Percentiles rank a stretch among this genome's conserved stretches.
Evolutionary conservation across 805 yeast species (phyloP).

Genomic region (Komagataella kurtzmanii): DNA sequence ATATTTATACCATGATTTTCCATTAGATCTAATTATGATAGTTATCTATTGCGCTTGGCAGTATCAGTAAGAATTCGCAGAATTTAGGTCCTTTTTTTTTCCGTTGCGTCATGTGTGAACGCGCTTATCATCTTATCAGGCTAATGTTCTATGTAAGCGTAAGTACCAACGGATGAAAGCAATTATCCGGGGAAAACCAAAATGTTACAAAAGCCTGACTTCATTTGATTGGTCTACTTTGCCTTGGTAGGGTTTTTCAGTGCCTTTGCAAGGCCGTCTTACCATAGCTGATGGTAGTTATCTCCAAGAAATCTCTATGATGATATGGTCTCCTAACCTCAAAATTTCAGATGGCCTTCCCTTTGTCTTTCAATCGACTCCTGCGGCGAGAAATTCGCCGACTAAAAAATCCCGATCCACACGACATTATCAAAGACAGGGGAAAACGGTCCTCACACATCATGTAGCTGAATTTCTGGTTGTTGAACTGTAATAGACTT

Average conservation of each 20-base stretch:
- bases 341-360: background rate
- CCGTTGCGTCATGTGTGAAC: background rate
- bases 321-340: background rate
- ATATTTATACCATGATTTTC: background rate
- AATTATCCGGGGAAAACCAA: background rate
- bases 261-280: too few relatives aligned
- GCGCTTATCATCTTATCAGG: background rate
- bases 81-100: background rate
- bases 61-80: too few relatives aligned
- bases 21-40: background rate
- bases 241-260: too few relatives aligned
- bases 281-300: too few relatives aligned
- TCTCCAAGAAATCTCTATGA: background rate
- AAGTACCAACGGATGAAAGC: background rate
- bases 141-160: too few relatives aligned
- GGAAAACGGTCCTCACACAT: background rate
- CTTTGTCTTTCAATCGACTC: background rate
- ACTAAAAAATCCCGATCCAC: background rate
- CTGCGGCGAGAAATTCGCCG: background rate
- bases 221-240: too few relatives aligned
- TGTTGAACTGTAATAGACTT: background rate
- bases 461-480: background rate
- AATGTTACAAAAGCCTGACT: too few relatives aligned
- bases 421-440: background rate
- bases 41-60: background rate